These are phyloP conservation scores for Coemansia sp. DNA, from an alignment of 192 early-diverging fungal genomes.

Conservation along the genomic window DNA sequence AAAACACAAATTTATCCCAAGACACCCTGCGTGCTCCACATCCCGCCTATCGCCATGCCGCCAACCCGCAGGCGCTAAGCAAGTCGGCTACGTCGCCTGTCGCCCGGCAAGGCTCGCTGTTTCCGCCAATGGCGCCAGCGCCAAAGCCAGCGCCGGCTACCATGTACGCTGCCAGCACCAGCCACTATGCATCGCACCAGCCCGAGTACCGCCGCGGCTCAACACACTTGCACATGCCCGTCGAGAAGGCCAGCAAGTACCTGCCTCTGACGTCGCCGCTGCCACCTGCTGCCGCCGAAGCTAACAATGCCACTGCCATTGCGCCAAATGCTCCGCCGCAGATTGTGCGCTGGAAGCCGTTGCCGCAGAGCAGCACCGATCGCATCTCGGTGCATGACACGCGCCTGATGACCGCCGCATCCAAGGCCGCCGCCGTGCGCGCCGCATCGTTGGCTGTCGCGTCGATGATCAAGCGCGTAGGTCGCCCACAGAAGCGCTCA, in stretches of 20 bases:
- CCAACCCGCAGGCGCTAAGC: conserved; percentile 2
- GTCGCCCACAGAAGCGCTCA: conserved; percentile 24
- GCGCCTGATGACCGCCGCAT: conserved; percentile 42
- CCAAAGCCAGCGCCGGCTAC: too few relatives aligned
- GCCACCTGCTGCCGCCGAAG: not conserved
- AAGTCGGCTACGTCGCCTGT: not conserved
- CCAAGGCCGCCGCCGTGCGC: conserved; percentile 38
- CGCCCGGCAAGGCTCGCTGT: not conserved
- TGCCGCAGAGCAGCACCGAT: conserved; percentile 27
- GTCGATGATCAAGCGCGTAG: conserved; percentile 25
- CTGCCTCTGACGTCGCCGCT: not conserved
- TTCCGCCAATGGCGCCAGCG: not conserved
- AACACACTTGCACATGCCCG: not conserved
- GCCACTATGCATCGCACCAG: not conserved
- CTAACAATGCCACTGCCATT: too few relatives aligned
- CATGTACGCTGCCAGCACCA: not conserved
- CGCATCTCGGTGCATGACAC: conserved; percentile 27
- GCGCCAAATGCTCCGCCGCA: not conserved
- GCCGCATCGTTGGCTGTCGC: conserved; percentile 31
- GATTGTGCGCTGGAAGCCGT: conserved; percentile 14
- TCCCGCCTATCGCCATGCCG: not conserved
- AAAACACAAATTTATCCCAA: too few relatives aligned
- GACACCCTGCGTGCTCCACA: too few relatives aligned
- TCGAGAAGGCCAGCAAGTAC: not conserved
- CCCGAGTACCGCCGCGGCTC: not conserved